These are phyloP conservation scores for Nicotiana knightiana DNA, from an alignment of 257 asterid species.

Conservation along the genomic window DNA sequence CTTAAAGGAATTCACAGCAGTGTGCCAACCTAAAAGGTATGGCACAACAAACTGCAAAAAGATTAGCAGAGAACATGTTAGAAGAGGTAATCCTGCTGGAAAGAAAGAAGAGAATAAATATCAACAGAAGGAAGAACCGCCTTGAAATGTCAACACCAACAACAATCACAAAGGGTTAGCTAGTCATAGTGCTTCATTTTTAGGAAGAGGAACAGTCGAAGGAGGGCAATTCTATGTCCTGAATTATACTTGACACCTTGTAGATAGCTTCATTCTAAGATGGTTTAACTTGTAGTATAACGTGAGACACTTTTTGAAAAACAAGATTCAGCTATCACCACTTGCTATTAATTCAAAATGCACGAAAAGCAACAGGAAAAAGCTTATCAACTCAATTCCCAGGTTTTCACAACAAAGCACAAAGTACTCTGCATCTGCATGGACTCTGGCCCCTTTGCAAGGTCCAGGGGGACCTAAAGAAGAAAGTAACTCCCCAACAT, in stretches of 20 bases:
- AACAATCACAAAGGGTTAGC: neutral
- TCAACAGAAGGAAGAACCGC: neutral
- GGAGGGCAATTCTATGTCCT: neutral
- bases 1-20: slow-evolving; percentile 60
- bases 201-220: neutral
- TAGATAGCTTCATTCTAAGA: neutral
- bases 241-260: neutral
- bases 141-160: neutral
- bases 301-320: neutral
- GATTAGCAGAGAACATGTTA: slow-evolving; percentile 15
- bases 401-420: neutral
- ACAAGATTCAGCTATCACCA: neutral
- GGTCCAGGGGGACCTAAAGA: neutral
- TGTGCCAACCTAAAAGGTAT: slow-evolving; percentile 86
- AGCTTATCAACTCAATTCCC: neutral
- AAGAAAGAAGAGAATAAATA: neutral
- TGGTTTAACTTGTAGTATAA: neutral
- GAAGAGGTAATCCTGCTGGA: neutral
- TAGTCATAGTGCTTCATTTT: neutral
- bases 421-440: neutral
- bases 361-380: neutral
- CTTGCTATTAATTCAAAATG: neutral
- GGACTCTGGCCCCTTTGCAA: neutral
- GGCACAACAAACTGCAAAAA: slow-evolving; percentile 72
- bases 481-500: neutral